Conservation (phyloP, 2,329 filamentous ascomycete species). For the Colletotrichum echinochloae region DNA sequence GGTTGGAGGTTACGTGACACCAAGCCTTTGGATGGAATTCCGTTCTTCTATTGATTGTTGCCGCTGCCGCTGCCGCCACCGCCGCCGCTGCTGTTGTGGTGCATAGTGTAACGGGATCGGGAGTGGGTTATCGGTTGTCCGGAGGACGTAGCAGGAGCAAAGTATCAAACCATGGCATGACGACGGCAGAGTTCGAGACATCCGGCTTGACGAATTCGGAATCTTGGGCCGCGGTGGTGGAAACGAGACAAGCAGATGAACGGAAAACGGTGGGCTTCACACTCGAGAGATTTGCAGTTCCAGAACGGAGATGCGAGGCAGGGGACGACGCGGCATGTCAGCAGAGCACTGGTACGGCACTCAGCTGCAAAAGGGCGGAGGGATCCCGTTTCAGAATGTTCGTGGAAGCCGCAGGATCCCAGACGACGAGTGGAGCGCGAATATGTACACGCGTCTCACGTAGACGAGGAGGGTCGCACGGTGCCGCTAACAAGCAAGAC, state of each 20-base stretch:
- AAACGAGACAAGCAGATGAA: conserved; percentile 20
- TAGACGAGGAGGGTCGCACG: conserved; percentile 26
- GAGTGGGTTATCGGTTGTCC: conserved; percentile 21
- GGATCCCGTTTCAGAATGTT: conserved; percentile 37
- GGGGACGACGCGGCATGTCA: background rate
- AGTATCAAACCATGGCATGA: conserved; percentile 20
- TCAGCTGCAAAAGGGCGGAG: conserved; percentile 36
- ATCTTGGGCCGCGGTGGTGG: conserved; percentile 24
- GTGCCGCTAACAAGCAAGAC: conserved; percentile 25
- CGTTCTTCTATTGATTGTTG: background rate
- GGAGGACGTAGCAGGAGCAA: conserved; percentile 5
- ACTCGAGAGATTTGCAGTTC: conserved; percentile 13
- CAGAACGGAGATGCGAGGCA: conserved; percentile 17
- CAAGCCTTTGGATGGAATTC: conserved; percentile 26
- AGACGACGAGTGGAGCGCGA: conserved; percentile 30
- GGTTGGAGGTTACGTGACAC: background rate
- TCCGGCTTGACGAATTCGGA: conserved; percentile 24
- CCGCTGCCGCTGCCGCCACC: conserved; percentile 6
- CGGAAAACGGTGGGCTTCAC: background rate
- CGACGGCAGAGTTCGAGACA: conserved; percentile 27
- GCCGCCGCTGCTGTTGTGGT: conserved; percentile 12
- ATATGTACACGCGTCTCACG: conserved; percentile 38
- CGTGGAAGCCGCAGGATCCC: conserved; percentile 35
- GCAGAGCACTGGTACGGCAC: background rate
- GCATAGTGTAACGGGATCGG: conserved; percentile 9